Evolutionary conservation across 345 rosid genomes (phyloP).

Genomic region (Xanthoceras sorbifolium): DNA sequence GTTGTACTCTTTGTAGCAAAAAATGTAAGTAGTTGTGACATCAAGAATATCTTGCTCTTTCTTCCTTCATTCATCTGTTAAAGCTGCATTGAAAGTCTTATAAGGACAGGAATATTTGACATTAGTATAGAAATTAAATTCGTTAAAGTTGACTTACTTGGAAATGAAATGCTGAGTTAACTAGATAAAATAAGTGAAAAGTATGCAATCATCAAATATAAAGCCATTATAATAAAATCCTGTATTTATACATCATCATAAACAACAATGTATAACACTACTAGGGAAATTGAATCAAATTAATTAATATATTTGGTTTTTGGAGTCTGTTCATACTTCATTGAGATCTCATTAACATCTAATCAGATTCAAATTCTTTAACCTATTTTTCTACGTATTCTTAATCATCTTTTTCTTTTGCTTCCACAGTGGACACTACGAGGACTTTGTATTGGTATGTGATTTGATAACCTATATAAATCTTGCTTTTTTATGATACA

Average conservation of each 20-base stretch:
- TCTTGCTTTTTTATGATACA: not conserved
- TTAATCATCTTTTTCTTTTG: slow-evolving; percentile 19
- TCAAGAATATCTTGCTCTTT: not conserved
- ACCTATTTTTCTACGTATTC: not conserved
- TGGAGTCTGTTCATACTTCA: not conserved
- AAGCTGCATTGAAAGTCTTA: not conserved
- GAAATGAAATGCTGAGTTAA: not conserved
- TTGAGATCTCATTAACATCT: not conserved
- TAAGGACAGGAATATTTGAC: not conserved
- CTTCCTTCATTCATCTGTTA: not conserved
- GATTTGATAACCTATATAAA: slow-evolving; percentile 13
- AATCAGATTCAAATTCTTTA: not conserved
- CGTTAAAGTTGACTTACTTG: not conserved
- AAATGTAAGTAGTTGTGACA: slow-evolving; percentile 45
- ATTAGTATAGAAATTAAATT: not conserved
- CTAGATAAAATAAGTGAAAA: not conserved
- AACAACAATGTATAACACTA: not conserved
- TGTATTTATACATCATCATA: not conserved
- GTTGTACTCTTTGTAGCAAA: slow-evolving; percentile 62
- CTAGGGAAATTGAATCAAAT: not conserved
- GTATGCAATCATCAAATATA: not conserved
- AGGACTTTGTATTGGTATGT: slow-evolving; percentile 72
- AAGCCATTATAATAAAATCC: not conserved
- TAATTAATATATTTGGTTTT: not conserved
- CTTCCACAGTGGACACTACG: slow-evolving; percentile 70